These are phyloP conservation scores for Entomortierella beljakovae DNA, from an alignment of 192 early-diverging fungal species.

Conservation along the genomic window DNA sequence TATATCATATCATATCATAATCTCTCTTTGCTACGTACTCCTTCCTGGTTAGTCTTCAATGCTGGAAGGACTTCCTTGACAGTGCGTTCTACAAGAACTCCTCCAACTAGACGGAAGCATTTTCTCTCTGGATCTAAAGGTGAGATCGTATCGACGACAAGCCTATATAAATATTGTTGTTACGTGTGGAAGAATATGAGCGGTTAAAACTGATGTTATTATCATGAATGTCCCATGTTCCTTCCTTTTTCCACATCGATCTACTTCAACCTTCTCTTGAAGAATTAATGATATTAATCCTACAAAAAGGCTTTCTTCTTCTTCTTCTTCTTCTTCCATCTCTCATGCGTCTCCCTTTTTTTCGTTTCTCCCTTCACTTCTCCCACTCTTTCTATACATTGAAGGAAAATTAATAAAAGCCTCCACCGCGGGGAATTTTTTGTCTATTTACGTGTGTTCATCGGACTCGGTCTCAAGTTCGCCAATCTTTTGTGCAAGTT, in stretches of 20 bases:
- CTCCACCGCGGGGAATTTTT: no score
- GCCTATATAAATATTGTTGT: slow-evolving; percentile 50
- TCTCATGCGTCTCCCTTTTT: not conserved
- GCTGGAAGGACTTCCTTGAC: slow-evolving; percentile 93
- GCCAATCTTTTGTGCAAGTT: slow-evolving; percentile 90
- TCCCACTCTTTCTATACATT: not conserved
- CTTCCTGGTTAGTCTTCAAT: slow-evolving; percentile 86
- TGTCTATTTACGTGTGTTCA: slow-evolving; percentile 86
- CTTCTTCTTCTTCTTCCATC: not conserved
- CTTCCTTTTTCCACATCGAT: no score
- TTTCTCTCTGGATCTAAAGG: slow-evolving; percentile 86
- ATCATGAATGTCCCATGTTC: no score
- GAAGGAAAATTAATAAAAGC: no score
- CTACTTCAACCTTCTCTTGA: no score
- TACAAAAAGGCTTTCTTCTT: not conserved
- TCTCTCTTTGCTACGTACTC: slow-evolving; percentile 60
- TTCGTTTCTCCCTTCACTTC: not conserved
- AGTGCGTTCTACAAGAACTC: slow-evolving; percentile 93
- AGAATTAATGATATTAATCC: no score
- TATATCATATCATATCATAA: not conserved
- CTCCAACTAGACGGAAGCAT: slow-evolving; percentile 94
- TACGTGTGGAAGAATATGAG: not conserved
- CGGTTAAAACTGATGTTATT: no score
- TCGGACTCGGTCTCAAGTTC: slow-evolving; percentile 94
- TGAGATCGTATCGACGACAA: slow-evolving; percentile 94